phyloP scores from a whole-genome alignment of 257 asterid genomes.

The Fraxinus americana region DNA sequence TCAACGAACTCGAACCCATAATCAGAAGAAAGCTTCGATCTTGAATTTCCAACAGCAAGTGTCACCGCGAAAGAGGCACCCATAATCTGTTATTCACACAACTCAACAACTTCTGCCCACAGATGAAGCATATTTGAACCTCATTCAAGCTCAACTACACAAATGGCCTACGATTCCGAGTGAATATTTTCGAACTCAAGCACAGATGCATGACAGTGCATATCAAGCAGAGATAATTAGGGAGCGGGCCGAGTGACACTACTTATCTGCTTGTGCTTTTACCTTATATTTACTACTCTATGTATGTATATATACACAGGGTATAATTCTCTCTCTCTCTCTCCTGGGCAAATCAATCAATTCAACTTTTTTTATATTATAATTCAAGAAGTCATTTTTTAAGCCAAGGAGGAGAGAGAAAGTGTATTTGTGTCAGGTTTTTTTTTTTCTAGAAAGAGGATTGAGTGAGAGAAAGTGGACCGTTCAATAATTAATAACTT shows the following conservation, averaged over 20 bases:
- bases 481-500: slow-evolving; percentile 40
- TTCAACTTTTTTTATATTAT: slow-evolving; percentile 27
- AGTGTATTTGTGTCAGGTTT: slow-evolving; percentile 34
- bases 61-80: not conserved
- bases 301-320: not conserved
- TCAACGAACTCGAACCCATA: slow-evolving; percentile 2
- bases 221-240: slow-evolving; percentile 9
- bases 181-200: slow-evolving; percentile 24
- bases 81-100: not conserved
- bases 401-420: slow-evolving; percentile 26
- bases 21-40: slow-evolving; percentile 11
- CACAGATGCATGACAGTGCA: slow-evolving; percentile 29
- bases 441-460: slow-evolving; percentile 21
- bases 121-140: not conserved
- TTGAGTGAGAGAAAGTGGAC: slow-evolving; percentile 48
- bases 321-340: slow-evolving; percentile 19
- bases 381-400: slow-evolving; percentile 26
- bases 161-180: slow-evolving; percentile 16
- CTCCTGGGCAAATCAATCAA: slow-evolving; percentile 35
- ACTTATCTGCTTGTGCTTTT: slow-evolving; percentile 19
- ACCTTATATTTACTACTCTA: not conserved
- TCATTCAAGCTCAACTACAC: slow-evolving; percentile 23
- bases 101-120: slow-evolving; percentile 17
- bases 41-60: not conserved
- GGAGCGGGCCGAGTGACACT: slow-evolving; percentile 11